These are phyloP conservation scores for Fagus sylvatica DNA, from an alignment of 306 rosid genomes.

Conservation along the genomic window DNA sequence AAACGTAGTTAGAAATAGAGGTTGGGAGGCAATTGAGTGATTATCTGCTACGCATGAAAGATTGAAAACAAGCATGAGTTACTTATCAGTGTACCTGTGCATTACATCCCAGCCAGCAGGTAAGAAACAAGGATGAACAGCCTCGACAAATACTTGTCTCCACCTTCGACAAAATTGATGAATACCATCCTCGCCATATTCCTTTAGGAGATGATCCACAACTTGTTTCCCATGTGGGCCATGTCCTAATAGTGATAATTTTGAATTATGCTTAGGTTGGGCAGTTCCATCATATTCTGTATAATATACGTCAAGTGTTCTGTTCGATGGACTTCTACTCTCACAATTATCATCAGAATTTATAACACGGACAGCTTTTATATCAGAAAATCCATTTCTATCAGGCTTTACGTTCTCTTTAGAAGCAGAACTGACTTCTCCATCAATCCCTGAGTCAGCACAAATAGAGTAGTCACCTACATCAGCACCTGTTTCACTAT, in stretches of 20 bases:
- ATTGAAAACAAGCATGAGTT: conserved; percentile 9
- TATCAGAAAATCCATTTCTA: conserved; percentile 27
- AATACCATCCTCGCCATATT: conserved; percentile 75
- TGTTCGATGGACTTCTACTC: conserved; percentile 32
- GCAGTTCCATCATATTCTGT: conserved; percentile 30
- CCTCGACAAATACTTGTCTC: conserved; percentile 87
- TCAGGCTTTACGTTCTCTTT: conserved; percentile 27
- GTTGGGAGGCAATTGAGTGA: neutral
- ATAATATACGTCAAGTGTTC: conserved; percentile 24
- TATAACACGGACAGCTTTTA: conserved; percentile 22
- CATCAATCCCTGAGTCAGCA: conserved; percentile 43
- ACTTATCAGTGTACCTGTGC: conserved; percentile 67
- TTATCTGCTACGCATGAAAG: neutral
- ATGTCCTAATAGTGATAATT: conserved; percentile 83
- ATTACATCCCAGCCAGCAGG: conserved; percentile 92
- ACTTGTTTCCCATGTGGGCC: conserved; percentile 96
- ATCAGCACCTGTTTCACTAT: conserved; percentile 32
- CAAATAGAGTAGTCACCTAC: conserved; percentile 26
- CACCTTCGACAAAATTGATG: conserved; percentile 80
- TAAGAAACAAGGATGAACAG: conserved; percentile 81
- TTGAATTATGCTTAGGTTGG: conserved; percentile 49
- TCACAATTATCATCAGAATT: conserved; percentile 29
- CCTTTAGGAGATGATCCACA: conserved; percentile 74
- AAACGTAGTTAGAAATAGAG: no score
- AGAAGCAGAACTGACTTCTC: conserved; percentile 24